Evolutionary conservation across 2,329 filamentous ascomycete genomes (phyloP), one percentile per base, ranked within the genome.

Genomic region (Ilyonectria sp.): DNA sequence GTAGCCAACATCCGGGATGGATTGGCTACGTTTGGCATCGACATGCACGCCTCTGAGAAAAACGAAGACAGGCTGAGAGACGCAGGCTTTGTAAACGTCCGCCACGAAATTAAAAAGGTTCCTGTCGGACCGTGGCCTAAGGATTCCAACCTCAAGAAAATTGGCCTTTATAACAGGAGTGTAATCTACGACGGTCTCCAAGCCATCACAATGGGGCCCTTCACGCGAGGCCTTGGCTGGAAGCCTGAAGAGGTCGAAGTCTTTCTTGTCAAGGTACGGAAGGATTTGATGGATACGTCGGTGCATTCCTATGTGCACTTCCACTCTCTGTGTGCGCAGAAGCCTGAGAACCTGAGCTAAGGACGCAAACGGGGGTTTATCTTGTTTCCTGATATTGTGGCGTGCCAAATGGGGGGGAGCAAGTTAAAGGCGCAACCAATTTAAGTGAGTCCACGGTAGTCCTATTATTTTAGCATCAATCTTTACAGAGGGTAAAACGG

Each of bases 51-150:
- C 31, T 70, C 79, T 23, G 72, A 75, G n/a, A 75, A 75, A 43
- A 74, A 76, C 57, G 73, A 75, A 13, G 70, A 76, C 9, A 68
- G 72, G n/a, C 55, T 80, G 3, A 35, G 58, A 9, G 73, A 75
- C 6, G 81, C 81, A 1, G 84, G 84, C 0, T 86, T 83, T 53
- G 73, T 79, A 19, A 80, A 85, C 60, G 75, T 86, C 4, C 73
- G 74, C 4, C 79, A 82, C 31, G 72, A 76, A 19, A 76, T 78
- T 8, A 79, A 81, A 69, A 84, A 86, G 71, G 77, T 87, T 10
- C 86, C 86, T 0, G 80, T 85, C 7, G 85, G 83, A 17, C 75
- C 78, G 0, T 89, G 86, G 86, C 79, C 85, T 0, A 81, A 77
- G 55, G 83, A 88, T 56, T 76, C 79, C 21, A 82, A 79, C 15